These are phyloP conservation scores for Russula dissimulans DNA, from an alignment of 768 basidiomycete genomes.

Conservation along the genomic window DNA sequence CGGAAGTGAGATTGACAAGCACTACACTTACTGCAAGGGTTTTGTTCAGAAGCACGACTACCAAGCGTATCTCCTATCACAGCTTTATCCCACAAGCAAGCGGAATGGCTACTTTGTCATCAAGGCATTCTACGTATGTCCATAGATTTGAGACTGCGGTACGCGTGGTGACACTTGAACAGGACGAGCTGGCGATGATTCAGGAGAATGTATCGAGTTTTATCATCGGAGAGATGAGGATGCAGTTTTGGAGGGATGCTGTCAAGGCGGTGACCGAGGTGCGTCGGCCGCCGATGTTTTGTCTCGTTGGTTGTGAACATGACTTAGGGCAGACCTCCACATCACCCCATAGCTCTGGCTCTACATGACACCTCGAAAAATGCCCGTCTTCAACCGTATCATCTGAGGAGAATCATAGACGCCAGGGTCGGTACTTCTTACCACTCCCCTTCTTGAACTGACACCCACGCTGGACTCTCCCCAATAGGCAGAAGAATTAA, in stretches of 20 bases:
- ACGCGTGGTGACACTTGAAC: not conserved
- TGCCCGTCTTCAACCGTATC: constrained; percentile 54
- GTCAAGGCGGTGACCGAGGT: constrained; percentile 60
- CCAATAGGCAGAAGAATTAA: constrained; percentile 54
- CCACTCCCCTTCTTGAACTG: not conserved
- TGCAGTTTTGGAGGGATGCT: constrained; percentile 84
- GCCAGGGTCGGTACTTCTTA: constrained; percentile 51
- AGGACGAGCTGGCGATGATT: constrained; percentile 72
- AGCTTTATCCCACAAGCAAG: constrained; percentile 58
- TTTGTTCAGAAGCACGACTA: constrained; percentile 76
- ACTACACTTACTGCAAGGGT: constrained; percentile 56
- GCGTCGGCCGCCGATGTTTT: constrained; percentile 21
- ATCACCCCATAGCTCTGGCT: constrained; percentile 74
- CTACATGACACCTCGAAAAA: constrained; percentile 46
- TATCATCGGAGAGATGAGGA: constrained; percentile 70
- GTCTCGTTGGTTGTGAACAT: constrained; percentile 18
- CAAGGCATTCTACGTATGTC: constrained; percentile 74
- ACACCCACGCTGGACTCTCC: not conserved
- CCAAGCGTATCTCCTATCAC: constrained; percentile 63
- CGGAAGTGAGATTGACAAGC: constrained; percentile 28
- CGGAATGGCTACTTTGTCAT: constrained; percentile 68
- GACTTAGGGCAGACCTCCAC: constrained; percentile 60
- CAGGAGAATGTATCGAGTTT: constrained; percentile 69
- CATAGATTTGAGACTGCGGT: not conserved
- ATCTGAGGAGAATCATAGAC: constrained; percentile 75